Evolutionary conservation across 2,329 filamentous ascomycete genomes (phyloP).

Genomic region (Piedraia hortae): DNA sequence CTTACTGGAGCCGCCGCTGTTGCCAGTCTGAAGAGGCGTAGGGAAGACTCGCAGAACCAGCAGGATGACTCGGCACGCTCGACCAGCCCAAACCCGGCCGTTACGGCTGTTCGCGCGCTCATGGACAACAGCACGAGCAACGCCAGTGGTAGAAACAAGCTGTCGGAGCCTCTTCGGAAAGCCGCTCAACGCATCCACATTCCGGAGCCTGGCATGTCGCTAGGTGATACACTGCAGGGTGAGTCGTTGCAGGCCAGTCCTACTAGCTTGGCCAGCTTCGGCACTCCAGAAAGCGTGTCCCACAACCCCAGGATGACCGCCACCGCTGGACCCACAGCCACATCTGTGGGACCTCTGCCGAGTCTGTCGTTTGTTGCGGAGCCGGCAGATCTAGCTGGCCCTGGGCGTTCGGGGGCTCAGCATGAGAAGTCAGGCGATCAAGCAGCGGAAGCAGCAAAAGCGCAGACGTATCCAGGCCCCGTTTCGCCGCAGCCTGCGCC

Average conservation of each 20-base stretch:
- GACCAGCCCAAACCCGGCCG: constrained; percentile 22
- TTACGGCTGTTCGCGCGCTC: constrained; percentile 18
- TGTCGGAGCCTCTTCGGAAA: constrained; percentile 22
- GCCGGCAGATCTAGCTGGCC: constrained; percentile 12
- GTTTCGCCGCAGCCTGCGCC: constrained; percentile 16
- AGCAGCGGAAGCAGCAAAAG: constrained; percentile 19
- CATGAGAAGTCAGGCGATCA: constrained; percentile 5
- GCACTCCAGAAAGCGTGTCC: constrained; percentile 21
- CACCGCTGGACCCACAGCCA: constrained; percentile 19
- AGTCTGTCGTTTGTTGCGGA: constrained; percentile 10
- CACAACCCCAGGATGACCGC: constrained; percentile 15
- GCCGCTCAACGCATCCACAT: constrained; percentile 23
- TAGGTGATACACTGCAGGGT: constrained; percentile 8
- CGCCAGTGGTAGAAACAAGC: constrained; percentile 16
- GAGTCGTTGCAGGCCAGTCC: constrained; percentile 24
- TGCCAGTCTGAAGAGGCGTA: constrained; percentile 19
- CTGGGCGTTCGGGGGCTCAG: constrained; percentile 14
- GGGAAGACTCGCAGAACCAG: constrained; percentile 17
- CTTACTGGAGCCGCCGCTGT: constrained; percentile 22
- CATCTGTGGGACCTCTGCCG: too few relatives aligned
- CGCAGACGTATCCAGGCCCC: constrained; percentile 38
- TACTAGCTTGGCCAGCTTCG: constrained; percentile 26
- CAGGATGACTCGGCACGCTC: constrained; percentile 12
- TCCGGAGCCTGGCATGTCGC: constrained; percentile 14
- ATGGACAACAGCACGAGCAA: constrained; percentile 18